Percentiles rank a stretch among this genome's conserved stretches.
phyloP scores from a whole-genome alignment of 768 basidiomycete species.

The Boletus reticulatus region DNA sequence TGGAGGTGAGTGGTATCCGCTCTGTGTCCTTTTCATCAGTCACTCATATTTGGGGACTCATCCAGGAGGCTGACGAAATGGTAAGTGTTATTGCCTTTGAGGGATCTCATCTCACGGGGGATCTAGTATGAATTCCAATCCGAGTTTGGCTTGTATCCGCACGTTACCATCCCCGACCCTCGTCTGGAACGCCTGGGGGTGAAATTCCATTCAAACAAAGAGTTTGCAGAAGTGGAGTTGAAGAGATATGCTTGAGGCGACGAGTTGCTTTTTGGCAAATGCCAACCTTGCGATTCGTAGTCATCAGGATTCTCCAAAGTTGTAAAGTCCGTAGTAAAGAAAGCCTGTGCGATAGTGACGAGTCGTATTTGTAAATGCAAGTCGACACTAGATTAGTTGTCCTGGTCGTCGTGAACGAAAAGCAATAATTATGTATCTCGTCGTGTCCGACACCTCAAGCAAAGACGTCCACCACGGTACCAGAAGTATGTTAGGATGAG shows the following conservation, averaged over 20 bases:
- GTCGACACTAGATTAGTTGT: too few relatives aligned
- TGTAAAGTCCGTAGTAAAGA: too few relatives aligned
- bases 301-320: too few relatives aligned
- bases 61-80: conserved; percentile 26
- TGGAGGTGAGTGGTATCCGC: conserved; percentile 12
- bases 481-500: too few relatives aligned
- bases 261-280: too few relatives aligned
- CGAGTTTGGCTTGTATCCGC: conserved; percentile 23
- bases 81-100: conserved; percentile 6
- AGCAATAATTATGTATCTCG: too few relatives aligned
- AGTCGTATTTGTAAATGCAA: too few relatives aligned
- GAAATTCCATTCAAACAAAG: conserved; percentile 22
- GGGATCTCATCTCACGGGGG: not conserved
- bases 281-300: too few relatives aligned
- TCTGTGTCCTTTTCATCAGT: not conserved
- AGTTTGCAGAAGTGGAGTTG: conserved; percentile 17
- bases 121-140: conserved; percentile 24
- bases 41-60: not conserved
- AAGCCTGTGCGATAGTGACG: too few relatives aligned
- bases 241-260: conserved; percentile 12
- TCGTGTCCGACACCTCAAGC: too few relatives aligned
- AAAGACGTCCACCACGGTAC: too few relatives aligned
- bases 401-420: too few relatives aligned
- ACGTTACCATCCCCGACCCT: conserved; percentile 24
- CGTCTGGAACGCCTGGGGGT: conserved; percentile 27